Conservation (phyloP, 1,284 basidiomycete species). For the Peniophora sp. region DNA sequence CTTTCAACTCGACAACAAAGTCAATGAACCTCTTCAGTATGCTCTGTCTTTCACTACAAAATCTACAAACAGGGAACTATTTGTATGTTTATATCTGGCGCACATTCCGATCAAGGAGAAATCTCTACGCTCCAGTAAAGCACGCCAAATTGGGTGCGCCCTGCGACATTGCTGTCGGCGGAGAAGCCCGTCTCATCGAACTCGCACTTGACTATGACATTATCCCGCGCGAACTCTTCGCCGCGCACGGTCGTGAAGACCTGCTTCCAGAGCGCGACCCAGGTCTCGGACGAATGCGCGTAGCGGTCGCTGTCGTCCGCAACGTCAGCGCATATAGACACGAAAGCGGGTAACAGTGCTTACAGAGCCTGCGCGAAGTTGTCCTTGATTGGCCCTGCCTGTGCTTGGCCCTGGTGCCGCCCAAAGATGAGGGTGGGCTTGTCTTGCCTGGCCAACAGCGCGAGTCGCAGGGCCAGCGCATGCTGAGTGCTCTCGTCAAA, state of each 20-base stretch:
- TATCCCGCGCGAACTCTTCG: constrained; percentile 2
- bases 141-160: not conserved
- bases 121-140: constrained; percentile 1
- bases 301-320: constrained; percentile 10
- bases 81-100: not conserved
- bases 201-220: constrained; percentile 5
- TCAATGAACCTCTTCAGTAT: too few relatives aligned
- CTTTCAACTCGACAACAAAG: too few relatives aligned
- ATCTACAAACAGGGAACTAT: not conserved
- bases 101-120: too few relatives aligned
- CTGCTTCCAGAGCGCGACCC: constrained; percentile 11
- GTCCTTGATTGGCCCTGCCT: constrained; percentile 10
- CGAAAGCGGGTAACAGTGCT: too few relatives aligned
- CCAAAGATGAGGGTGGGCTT: constrained; percentile 12
- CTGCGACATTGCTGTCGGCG: not conserved
- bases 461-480: constrained; percentile 15
- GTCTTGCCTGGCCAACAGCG: constrained; percentile 7
- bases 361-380: too few relatives aligned
- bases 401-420: constrained; percentile 11
- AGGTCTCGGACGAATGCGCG: constrained; percentile 12
- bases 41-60: not conserved
- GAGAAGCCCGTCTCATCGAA: too few relatives aligned
- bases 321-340: not conserved
- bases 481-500: constrained; percentile 17
- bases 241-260: constrained; percentile 8